A percentile compares a stretch with the other conserved stretches of the same genome.
These are phyloP conservation scores for Microcos paniculata DNA, from an alignment of 345 rosid genomes.

Conservation along the genomic window DNA sequence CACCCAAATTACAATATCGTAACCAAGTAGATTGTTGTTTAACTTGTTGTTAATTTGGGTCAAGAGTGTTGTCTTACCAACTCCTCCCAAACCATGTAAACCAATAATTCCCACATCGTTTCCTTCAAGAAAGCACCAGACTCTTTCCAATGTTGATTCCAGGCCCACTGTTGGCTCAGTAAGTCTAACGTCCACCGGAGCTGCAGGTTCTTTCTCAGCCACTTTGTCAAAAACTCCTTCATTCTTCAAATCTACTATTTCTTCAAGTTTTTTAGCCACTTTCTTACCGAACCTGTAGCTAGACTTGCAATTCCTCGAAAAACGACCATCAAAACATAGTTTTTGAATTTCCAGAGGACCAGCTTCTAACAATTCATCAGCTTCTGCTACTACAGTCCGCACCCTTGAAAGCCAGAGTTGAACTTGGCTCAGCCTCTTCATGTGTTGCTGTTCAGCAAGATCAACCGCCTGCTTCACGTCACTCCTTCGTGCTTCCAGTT, in stretches of 20 bases:
- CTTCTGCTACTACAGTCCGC: conserved; percentile 25
- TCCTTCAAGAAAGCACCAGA: not conserved
- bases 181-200: conserved; percentile 4
- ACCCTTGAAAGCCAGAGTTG: conserved; percentile 35
- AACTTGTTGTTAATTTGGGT: too few relatives aligned
- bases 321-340: not conserved
- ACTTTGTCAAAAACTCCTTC: conserved; percentile 31
- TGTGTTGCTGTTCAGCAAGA: conserved; percentile 2
- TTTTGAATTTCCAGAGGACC: conserved; percentile 12
- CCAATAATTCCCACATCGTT: too few relatives aligned
- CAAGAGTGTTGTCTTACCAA: too few relatives aligned
- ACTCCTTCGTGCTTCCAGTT: not conserved
- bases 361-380: conserved; percentile 13
- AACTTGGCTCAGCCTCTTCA: conserved; percentile 29
- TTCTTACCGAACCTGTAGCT: conserved; percentile 26
- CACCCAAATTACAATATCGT: conserved; percentile 11
- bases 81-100: too few relatives aligned
- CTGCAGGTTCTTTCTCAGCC: not conserved
- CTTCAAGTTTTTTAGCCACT: conserved; percentile 25
- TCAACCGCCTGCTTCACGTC: not conserved
- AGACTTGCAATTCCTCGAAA: not conserved
- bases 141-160: not conserved
- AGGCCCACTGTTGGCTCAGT: not conserved
- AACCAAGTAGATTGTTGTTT: too few relatives aligned
- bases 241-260: conserved; percentile 27